Evolutionary conservation across 1,284 basidiomycete genomes (phyloP), one percentile per base, ranked within the genome.

Genomic region (Boletellus deceptivus): DNA sequence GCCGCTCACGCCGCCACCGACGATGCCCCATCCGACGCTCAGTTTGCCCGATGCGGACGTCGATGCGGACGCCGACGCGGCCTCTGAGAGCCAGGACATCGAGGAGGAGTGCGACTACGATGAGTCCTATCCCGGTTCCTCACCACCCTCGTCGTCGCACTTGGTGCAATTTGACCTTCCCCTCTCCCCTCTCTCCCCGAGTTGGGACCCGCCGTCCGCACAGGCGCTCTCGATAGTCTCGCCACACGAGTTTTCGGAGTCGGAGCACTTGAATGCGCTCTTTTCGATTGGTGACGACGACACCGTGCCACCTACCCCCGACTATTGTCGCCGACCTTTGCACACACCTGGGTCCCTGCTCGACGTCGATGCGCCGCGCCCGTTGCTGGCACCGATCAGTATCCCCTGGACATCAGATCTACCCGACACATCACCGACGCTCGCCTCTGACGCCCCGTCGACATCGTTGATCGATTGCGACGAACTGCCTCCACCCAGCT

Each of bases 1-100:
- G 43, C 75, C 68, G 3, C 67, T 69, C 37, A 76, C 75, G 42
- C 75, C 75, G 43, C 76, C 76, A 25, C 67, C 74, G 40, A 77
- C 75, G 20, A 59, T 72, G 42, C 72, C 72, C 17, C 68, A 67
- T 27, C 48, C 62, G 42, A 71, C 70, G 2, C 68, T 65, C 8
- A 62, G 54, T 18, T 57, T 76, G 37, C 75, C 75, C 5, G 70
- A 69, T 46, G 46, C 52, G 11, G 63, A 66, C 34, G 35, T 53
- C 8, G 70, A 69, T 46, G 46, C 52, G 11, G 63, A 66, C 34
- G 35, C 52, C 8, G 62, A 67, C 29, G 16, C 31, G 1, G 43
- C 41, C 20, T 52, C 51, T 39, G 41, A 51, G 17, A 55, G 49
- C 27, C 53, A 50, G 37, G 53, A 54, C 11, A 40, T 42, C n/a